Percentiles rank a stretch among this genome's conserved stretches.
phyloP scores from a whole-genome alignment of 2,329 filamentous ascomycete genomes.

The Spiromastix sp. region DNA sequence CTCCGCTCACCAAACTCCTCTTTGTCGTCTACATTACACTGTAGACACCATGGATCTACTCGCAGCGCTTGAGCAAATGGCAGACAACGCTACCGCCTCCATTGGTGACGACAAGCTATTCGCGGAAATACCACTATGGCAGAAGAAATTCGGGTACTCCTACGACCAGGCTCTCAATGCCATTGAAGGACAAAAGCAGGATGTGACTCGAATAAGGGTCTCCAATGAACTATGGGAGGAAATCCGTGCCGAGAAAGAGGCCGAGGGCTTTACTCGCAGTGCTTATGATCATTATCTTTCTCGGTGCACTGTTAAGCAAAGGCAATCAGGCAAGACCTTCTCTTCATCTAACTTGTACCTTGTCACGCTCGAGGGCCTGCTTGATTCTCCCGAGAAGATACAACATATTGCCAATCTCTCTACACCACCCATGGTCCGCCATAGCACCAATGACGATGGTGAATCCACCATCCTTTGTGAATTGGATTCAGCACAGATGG shows the following conservation, averaged over 20 bases:
- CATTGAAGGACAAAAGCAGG: slow-evolving; percentile 23
- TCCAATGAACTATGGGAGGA: slow-evolving; percentile 27
- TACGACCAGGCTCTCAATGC: slow-evolving; percentile 20
- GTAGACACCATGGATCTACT: slow-evolving; percentile 19
- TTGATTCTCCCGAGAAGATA: slow-evolving; percentile 14
- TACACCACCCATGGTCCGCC: slow-evolving; percentile 7
- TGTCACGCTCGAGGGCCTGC: slow-evolving; percentile 15
- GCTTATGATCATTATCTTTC: slow-evolving; percentile 27
- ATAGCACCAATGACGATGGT: slow-evolving; percentile 12
- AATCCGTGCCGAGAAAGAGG: slow-evolving; percentile 20
- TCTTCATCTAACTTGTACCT: slow-evolving; percentile 11
- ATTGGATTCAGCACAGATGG: slow-evolving; percentile 12
- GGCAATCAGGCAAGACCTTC: not conserved
- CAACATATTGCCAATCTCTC: slow-evolving; percentile 12
- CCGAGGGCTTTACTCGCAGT: slow-evolving; percentile 27
- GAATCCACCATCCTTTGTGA: slow-evolving; percentile 15
- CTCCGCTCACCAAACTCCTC: too few species aligned
- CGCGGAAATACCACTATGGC: slow-evolving; percentile 22
- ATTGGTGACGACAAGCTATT: slow-evolving; percentile 2
- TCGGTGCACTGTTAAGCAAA: too few species aligned
- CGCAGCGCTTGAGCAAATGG: slow-evolving; percentile 17
- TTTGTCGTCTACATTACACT: too few species aligned
- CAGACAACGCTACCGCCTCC: slow-evolving; percentile 10
- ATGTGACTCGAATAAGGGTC: slow-evolving; percentile 23
- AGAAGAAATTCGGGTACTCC: slow-evolving; percentile 23